A percentile compares a stretch with the other conserved stretches of the same genome.
Conservation (phyloP, 805 yeast genomes). For the Ogataea allantospora region DNA sequence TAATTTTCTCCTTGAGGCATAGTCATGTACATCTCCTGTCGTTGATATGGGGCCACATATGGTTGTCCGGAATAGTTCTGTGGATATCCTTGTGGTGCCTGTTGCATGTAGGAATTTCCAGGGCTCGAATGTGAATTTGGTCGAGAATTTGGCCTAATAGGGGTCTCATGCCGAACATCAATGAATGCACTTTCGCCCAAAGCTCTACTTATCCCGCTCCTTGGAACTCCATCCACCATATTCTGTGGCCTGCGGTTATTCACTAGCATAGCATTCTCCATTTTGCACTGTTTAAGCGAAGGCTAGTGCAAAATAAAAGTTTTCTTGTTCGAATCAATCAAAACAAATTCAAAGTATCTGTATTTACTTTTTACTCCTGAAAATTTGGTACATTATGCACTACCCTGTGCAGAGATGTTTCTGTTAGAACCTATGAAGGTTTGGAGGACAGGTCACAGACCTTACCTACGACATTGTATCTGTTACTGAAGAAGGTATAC, state of each 20-base stretch:
- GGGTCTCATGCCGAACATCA: slow-evolving; percentile 43
- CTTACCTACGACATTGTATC: slow-evolving; percentile 46
- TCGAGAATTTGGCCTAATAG: slow-evolving; percentile 21
- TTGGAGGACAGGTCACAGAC: slow-evolving; percentile 29
- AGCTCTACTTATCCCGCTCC: slow-evolving; percentile 35
- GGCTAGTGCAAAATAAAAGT: slow-evolving; percentile 9
- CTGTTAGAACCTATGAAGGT: not conserved
- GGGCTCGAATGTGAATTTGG: slow-evolving; percentile 12
- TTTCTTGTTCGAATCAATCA: slow-evolving; percentile 9
- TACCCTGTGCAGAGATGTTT: slow-evolving; percentile 6
- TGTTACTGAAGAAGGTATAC: slow-evolving; percentile 60
- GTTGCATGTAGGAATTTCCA: slow-evolving; percentile 4
- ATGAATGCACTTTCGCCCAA: slow-evolving; percentile 43
- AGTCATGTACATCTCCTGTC: slow-evolving; percentile 4
- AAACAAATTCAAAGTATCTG: slow-evolving; percentile 5
- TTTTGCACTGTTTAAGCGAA: slow-evolving; percentile 8
- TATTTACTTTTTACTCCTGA: slow-evolving; percentile 1
- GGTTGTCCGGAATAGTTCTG: slow-evolving; percentile 6
- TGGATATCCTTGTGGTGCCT: slow-evolving; percentile 8
- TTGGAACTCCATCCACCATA: slow-evolving; percentile 24
- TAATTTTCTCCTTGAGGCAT: slow-evolving; percentile 12
- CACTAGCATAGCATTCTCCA: slow-evolving; percentile 13
- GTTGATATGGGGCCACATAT: slow-evolving; percentile 1
- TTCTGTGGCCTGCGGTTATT: slow-evolving; percentile 11
- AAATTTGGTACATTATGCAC: slow-evolving; percentile 2